Evolutionary conservation across 768 basidiomycete genomes (phyloP), one percentile per base, ranked within the genome.

Genomic region (Baorangia bicolor): DNA sequence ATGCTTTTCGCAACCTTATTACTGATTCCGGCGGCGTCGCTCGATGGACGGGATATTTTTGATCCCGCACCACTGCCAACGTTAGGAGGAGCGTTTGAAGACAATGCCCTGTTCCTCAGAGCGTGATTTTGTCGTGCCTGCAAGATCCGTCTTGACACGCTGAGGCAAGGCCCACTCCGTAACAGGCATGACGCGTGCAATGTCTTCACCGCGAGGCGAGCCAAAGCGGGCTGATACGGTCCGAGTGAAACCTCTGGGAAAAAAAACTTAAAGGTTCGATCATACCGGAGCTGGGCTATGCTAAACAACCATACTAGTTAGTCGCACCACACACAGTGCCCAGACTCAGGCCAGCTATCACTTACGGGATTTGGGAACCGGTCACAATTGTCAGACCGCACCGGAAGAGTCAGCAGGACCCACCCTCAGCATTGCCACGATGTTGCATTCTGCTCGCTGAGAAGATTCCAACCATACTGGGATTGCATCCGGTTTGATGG

Each of bases 211-310:
- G 27, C 50, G 35, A 50, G 45, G 37, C 28, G 7, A 56, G 35
- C 55, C 55, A 34, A 56, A 57, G 51, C 51, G 47, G 62, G 33
- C 46, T 53, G 30, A 18, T 30, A 45, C 55, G 53, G 58, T 37
- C 66, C 56, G 61, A 41, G 28, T 31, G 33, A 33, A 55, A 47
- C 41, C n/a, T 51, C 40, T 60, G 62, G 62, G 61, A 61, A 64
- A 56, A 21, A 43, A 58, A 47, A 52, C 25, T 34, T 27, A 55
- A 51, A 55, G 40, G 50, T 69, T 72, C 69, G 71, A 69, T 69
- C 66, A 68, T 44, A 60, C 49, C 68, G 68, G 68, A 60, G 14
- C 31, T 56, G 51, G 69, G 71, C 69, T 63, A 67, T 70, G 69
- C 67, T n/a, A 5, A 33, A 55, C 51, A 54, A 38, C 54, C 56